These are phyloP conservation scores for Botrytis aclada DNA, from an alignment of 2,329 filamentous ascomycete species.

Conservation along the genomic window DNA sequence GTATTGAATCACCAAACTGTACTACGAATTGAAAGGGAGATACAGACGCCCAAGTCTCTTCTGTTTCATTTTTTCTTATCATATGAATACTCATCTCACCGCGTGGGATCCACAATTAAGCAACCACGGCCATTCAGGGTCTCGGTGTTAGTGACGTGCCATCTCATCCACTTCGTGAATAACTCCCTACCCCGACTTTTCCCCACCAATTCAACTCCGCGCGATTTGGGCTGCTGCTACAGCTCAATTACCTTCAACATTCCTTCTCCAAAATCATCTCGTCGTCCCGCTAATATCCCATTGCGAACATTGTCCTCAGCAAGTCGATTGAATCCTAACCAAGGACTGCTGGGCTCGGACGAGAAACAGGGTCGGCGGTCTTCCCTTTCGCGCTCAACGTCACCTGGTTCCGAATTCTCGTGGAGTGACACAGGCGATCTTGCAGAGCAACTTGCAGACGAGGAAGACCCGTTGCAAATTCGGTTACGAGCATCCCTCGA, in stretches of 20 bases:
- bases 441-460: slow-evolving; percentile 82
- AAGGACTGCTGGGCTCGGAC: slow-evolving; percentile 46
- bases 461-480: slow-evolving; percentile 75
- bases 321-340: slow-evolving; percentile 37
- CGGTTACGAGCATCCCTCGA: slow-evolving; percentile 66
- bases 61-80: slow-evolving; percentile 17
- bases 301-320: slow-evolving; percentile 65
- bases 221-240: slow-evolving; percentile 63
- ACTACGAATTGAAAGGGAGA: slow-evolving; percentile 6
- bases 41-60: slow-evolving; percentile 16
- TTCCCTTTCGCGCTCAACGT: slow-evolving; percentile 53
- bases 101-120: slow-evolving; percentile 16
- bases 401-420: slow-evolving; percentile 66
- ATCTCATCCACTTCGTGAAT: slow-evolving; percentile 18
- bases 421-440: slow-evolving; percentile 96
- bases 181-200: slow-evolving; percentile 17
- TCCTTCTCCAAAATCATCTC: slow-evolving; percentile 66
- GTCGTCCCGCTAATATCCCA: slow-evolving; percentile 81
- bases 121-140: slow-evolving; percentile 12
- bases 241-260: slow-evolving; percentile 82
- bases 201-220: slow-evolving; percentile 20
- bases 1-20: slow-evolving; percentile 8
- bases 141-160: slow-evolving; percentile 19
- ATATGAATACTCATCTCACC: slow-evolving; percentile 17
- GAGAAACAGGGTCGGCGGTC: slow-evolving; percentile 42